Evolutionary conservation across 2,329 filamentous ascomycete genomes (phyloP), one percentile per base, ranked within the genome.

Genomic region (Bertia moriformis): DNA sequence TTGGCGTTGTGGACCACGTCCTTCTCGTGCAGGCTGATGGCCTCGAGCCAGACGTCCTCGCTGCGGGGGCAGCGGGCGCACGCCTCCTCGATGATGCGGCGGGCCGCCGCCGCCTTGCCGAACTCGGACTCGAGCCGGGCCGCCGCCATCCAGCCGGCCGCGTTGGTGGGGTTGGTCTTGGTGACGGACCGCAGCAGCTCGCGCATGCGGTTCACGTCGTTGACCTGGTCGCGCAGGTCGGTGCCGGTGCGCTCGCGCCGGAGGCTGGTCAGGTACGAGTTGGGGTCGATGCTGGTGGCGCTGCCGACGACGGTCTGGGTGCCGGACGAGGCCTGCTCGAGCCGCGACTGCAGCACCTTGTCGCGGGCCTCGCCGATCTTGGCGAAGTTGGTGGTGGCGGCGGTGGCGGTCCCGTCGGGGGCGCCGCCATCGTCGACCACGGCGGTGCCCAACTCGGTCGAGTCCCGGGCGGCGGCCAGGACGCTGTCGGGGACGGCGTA

Each of bases 401-500:
- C 61, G 37, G 67, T 62, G 2, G 54, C 50, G 15, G 59, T 64
- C n/a, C n/a, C n/a, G n/a, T n/a, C n/a, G 10, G 63, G 61, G n/a
- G 67, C 59, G 2, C 62, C 58, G 2, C 77, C 82, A 43, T 94
- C 88, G 27, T 93, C 85, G 35, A 78, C 71, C n/a, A 98, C 78
- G 0, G 85, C 93, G 2, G 87, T 91, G 37, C 87, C 83, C 46
- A 96, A 73, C 53, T 95, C 84, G 3, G 74, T 71, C 2, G 83
- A 72, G 48, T 86, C 84, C 49, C 84, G 70, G 14, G 88, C 89
- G 4, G 86, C 83, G 1, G 88, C 86, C 40, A 98, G 69, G 4
- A 98, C 89, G 52, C 86, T 94, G 59, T 98, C 91, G 0, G 91
- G 93, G 1, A 98, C 91, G 3, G 89, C 91, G 56, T 96, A 98